Conservation (phyloP, 73 alveolate species). For the Paramecium octaurelia region DNA sequence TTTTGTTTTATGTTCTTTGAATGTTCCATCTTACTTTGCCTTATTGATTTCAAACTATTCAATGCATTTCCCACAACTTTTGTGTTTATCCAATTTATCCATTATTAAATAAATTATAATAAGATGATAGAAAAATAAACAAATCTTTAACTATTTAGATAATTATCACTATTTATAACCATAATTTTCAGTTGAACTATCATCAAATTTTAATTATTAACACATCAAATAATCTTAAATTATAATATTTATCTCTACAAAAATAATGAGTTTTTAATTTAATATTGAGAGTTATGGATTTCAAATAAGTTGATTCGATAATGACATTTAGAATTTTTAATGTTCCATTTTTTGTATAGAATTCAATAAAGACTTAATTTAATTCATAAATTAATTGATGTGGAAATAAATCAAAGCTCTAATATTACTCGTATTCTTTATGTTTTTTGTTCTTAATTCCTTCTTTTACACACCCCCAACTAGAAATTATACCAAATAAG, state of each 20-base stretch:
- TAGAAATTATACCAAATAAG: background rate
- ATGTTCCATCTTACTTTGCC: background rate
- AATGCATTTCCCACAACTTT: background rate
- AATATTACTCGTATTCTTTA: background rate
- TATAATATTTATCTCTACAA: too few species aligned
- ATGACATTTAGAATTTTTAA: background rate
- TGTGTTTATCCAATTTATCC: background rate
- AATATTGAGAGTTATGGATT: too few species aligned
- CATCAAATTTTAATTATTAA: too few species aligned
- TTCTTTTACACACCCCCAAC: conserved; percentile 3
- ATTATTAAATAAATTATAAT: background rate
- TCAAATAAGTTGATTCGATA: background rate
- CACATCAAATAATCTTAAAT: too few species aligned
- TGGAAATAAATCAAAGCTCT: background rate
- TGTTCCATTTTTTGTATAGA: background rate
- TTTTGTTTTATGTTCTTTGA: background rate
- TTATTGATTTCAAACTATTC: background rate
- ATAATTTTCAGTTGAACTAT: too few species aligned
- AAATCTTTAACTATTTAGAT: too few species aligned
- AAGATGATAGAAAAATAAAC: background rate
- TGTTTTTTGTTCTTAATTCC: background rate
- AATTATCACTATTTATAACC: too few species aligned
- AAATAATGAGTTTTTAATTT: background rate
- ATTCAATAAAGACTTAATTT: background rate
- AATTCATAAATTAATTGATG: background rate